Percentiles rank a stretch among this genome's conserved stretches.
Evolutionary conservation across 805 yeast species (phyloP).

Genomic region (Schizosaccharomyces cryophilus): DNA sequence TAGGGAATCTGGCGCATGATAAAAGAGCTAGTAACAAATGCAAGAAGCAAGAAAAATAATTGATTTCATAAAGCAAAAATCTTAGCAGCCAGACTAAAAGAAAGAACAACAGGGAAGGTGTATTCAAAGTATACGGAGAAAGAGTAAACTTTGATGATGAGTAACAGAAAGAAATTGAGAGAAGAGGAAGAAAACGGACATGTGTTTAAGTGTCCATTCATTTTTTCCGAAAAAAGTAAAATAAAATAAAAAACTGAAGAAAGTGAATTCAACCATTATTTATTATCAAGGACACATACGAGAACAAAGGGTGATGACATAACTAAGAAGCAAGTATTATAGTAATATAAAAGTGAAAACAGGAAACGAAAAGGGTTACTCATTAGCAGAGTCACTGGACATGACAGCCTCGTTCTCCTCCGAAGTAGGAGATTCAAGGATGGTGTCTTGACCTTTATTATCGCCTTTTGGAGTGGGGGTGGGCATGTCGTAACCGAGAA

Average conservation of each 20-base stretch:
- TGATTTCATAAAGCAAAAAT: neutral
- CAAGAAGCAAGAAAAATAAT: neutral
- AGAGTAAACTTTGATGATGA: neutral
- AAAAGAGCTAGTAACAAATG: no score
- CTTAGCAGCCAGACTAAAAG: neutral
- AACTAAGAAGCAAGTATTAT: neutral
- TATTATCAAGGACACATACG: no score
- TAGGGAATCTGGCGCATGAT: no score
- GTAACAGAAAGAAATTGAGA: neutral
- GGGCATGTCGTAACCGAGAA: neutral
- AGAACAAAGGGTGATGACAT: neutral
- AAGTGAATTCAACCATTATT: no score
- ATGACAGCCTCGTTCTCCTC: neutral
- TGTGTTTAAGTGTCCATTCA: no score
- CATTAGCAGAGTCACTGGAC: no score
- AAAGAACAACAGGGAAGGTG: neutral
- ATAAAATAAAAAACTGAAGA: no score
- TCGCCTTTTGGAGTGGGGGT: neutral
- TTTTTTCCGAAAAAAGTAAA: no score
- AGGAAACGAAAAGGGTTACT: neutral
- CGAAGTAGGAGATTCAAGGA: neutral
- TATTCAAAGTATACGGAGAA: neutral
- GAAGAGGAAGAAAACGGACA: no score
- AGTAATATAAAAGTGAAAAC: neutral
- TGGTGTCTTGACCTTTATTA: neutral